Evolutionary conservation across 2,329 filamentous ascomycete genomes (phyloP), one percentile per base, ranked within the genome.

Genomic region (Endoconidiophora polonica): DNA sequence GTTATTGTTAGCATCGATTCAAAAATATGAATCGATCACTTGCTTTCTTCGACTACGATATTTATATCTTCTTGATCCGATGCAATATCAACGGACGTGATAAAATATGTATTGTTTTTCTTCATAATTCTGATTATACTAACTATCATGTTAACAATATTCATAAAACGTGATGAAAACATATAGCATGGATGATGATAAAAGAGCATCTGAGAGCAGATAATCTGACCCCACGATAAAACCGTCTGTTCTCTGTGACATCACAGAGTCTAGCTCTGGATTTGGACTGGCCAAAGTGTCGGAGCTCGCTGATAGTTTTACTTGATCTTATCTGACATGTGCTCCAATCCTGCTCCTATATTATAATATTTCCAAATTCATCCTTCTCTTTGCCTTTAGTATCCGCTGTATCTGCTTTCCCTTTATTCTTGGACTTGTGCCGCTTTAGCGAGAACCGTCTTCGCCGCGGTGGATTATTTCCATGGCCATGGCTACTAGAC

Each of bases 321-420:
- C 74, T 77, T 77, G 74, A 78, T 77, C 74, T 77, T 77, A 77
- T 77, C 73, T 77, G 73, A 77, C 61, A 65, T 61, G 47, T n/a
- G 16, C 14, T 14, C 16, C 40, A 49, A 4, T 38, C 47, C 47
- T 43, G 22, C 12, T 33, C 24, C 22, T 14, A 33, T 14, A 46
- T 5, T 20, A 43, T 24, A 43, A 24, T 24, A 14, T 12, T 39
- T 29, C 26, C 5, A 37, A 18, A n/a, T 29, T 36, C 38, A 5
- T 41, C 23, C 16, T 46, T 20, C 6, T 38, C n/a, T 41, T 46
- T 24, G 10, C 20, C 43, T 20, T 46, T 48, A 29, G 20, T 23
- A 22, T 47, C 26, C 24, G 39, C 18, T 10, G 18, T 12, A n/a
- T 20, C 41, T 18, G 1, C 16, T 14, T 14, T 50, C 14, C 29